These are phyloP conservation scores for Debaryomyces subglobosus DNA, from an alignment of 1,139 yeast species.

Conservation along the genomic window DNA sequence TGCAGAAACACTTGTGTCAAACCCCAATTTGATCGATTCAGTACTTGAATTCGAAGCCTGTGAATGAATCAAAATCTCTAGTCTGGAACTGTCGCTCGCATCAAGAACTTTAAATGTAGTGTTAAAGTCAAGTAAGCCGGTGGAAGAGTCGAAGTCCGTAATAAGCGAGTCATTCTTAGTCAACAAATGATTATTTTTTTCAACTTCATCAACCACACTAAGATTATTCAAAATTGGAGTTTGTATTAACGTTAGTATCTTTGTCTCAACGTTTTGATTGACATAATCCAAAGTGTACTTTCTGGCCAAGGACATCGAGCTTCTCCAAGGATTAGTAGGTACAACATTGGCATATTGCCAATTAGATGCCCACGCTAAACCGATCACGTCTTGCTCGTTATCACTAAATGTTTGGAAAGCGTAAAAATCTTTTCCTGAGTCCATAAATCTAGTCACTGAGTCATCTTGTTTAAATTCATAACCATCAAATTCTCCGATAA, in stretches of 20 bases:
- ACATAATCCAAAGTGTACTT: constrained; percentile 25
- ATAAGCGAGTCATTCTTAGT: constrained; percentile 8
- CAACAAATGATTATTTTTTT: constrained; percentile 1
- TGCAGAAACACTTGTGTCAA: constrained; percentile 13
- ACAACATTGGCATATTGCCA: constrained; percentile 37
- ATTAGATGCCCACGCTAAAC: constrained; percentile 42
- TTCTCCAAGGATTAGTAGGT: constrained; percentile 34
- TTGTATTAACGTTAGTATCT: constrained; percentile 21
- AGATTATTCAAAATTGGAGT: constrained; percentile 16
- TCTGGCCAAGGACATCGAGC: constrained; percentile 33
- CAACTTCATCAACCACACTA: not conserved
- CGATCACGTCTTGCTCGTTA: constrained; percentile 21
- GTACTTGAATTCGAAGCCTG: constrained; percentile 5
- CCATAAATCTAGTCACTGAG: constrained; percentile 26
- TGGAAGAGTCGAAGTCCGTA: constrained; percentile 6
- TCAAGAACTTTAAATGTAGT: constrained; percentile 13
- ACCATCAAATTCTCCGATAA: constrained; percentile 43
- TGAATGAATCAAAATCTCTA: constrained; percentile 15
- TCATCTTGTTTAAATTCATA: constrained; percentile 29
- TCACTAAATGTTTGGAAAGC: constrained; percentile 34
- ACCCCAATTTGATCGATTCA: constrained; percentile 16
- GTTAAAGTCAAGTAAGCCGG: constrained; percentile 17
- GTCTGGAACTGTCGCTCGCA: not conserved
- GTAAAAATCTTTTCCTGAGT: constrained; percentile 36
- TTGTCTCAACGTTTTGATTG: constrained; percentile 15